Percentiles rank a stretch among this genome's conserved stretches.
These are phyloP conservation scores for Xylaria sp. DNA, from an alignment of 495 filamentous ascomycete genomes.

Conservation along the genomic window DNA sequence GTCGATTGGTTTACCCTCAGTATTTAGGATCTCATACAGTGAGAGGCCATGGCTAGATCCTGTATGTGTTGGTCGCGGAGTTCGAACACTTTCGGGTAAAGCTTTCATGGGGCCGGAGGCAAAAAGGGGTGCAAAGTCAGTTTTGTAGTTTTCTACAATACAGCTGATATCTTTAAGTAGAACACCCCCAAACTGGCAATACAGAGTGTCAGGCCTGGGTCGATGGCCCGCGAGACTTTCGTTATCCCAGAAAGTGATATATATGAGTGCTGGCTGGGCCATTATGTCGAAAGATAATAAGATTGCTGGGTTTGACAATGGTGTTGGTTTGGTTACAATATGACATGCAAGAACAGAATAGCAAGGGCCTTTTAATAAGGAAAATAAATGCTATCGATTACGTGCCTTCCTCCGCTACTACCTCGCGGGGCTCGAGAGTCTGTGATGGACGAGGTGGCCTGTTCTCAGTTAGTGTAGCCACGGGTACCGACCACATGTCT, in stretches of 20 bases:
- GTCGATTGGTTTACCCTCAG: slow-evolving; percentile 9
- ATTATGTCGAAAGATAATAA: neutral
- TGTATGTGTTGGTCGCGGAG: neutral
- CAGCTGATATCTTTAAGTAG: neutral
- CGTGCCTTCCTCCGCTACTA: neutral
- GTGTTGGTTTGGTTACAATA: neutral
- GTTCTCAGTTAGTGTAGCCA: too few relatives aligned
- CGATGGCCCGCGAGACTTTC: neutral
- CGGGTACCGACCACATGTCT: neutral
- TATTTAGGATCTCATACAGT: neutral
- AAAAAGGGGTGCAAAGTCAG: neutral
- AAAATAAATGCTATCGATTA: neutral
- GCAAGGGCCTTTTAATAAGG: neutral
- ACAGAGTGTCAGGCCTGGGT: neutral
- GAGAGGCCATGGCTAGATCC: neutral
- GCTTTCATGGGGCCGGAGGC: neutral
- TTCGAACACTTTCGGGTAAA: neutral
- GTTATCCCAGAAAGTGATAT: slow-evolving; percentile 7
- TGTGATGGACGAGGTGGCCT: neutral
- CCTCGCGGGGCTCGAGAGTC: neutral
- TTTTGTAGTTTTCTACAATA: slow-evolving; percentile 6
- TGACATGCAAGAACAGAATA: too few relatives aligned
- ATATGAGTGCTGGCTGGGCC: neutral
- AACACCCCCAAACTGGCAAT: neutral
- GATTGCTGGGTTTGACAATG: neutral